Evolutionary conservation across 2,329 filamentous ascomycete species (phyloP), one percentile per base, ranked within the genome.

Genomic region (Aspergillus sp.): DNA sequence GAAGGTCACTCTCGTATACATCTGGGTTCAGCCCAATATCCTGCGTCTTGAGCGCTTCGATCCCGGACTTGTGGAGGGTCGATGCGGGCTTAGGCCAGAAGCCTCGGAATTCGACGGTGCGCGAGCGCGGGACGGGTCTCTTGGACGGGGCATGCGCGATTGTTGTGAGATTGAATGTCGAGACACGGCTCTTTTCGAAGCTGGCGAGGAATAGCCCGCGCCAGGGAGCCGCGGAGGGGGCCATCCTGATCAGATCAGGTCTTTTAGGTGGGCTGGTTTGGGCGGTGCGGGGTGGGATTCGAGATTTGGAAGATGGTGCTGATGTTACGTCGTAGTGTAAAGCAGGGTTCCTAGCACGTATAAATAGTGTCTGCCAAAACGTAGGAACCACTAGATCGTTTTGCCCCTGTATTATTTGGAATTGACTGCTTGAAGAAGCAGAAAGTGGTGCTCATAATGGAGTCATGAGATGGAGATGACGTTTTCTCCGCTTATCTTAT

Each of bases 21-120:
- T 76, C 64, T 4, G 89, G 87, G 72, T 97, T 97, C 61, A 64
- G 49, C 1, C 66, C 69, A 2, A 65, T 58, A 38, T 60, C 59
- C 13, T 71, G 68, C 7, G 64, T 48, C 8, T 81, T 80, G 61
- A 85, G 81, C 3, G 90, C 89, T 34, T 84, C 77, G 74, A 95
- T 93, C 72, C 87, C 85, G 43, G 85, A 83, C 74, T 93, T 90
- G 4, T 89, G 87, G 1, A 96, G 68, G 3, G 68, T 39, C 18
- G 51, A 54, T 15, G 51, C 55, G 1, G 76, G 79, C 55, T 83
- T 81, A 0, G 86, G 87, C 85, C 90, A 96, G 76, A 96, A 87
- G 64, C 92, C 91, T 59, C 93, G 89, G 76, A 86, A 93, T 68
- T 96, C 86, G 75, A 93, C 95, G 67, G 86, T 92, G n/a, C 72